Base-by-base conservation (phyloP, 1,139 yeast genomes). In the Suhomyces anneliseae region DNA sequence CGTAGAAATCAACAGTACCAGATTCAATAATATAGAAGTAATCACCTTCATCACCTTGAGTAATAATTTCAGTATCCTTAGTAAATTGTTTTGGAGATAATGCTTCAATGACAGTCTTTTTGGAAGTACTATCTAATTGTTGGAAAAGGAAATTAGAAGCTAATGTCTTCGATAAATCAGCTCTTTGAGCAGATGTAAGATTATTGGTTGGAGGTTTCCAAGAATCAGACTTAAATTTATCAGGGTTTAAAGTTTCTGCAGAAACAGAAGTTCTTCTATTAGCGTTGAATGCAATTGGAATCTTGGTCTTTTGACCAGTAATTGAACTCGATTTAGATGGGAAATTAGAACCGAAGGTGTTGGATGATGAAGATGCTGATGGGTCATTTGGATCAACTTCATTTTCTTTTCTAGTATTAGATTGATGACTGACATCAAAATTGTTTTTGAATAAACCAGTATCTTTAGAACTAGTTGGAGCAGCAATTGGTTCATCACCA, bases 31-130 rank as follows among this genome's bases (percentile, higher is more conserved):
- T 85, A 67, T 92, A 93, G 65, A 93, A 90, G 66, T 74, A 93
- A 68, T 93, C 97, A 56, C 99, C 99, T 64, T 89, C 97, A 62
- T 90, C 98, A 46, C 99, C 99, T 69, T 93, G 98, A 57, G 75
- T 81, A 61, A 93, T 92, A 53, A 93, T 86, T 55, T 81, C 83
- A 9, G 82, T 71, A 47, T 82, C 87, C 47, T 79, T 74, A 6
- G 78, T 60, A 44, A 84, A 82, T 44, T 70, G 68, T 60, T 87
- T 87, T 62, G 87, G 93, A 56, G 86, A 82, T 54, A 93, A 76
- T 15, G 97, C 95, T 56, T 83, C 81, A 46, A 93, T 81, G 37
- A 93, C 95, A 11, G 93, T 82, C 54, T 79, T 81, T 58, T 88
- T 77, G 7, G 95, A 80, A 54, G 82, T 88, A 59, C 83, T 88